Base-by-base conservation (phyloP, 768 basidiomycete species). In the Lactarius hengduanensis region DNA sequence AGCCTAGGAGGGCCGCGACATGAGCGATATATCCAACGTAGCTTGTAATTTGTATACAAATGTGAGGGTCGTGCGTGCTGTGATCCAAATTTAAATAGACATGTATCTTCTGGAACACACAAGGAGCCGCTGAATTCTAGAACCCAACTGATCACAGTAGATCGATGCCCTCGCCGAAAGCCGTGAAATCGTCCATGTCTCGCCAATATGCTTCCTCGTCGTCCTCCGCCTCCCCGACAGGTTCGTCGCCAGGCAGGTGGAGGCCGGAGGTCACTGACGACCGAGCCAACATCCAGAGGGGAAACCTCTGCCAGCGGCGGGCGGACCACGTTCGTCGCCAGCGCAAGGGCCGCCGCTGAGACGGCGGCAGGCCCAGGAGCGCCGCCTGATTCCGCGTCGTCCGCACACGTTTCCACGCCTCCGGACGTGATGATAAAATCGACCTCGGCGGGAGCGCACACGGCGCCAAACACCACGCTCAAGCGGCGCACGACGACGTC, bases 401-500 rank as follows among this genome's bases (percentile, higher is more conserved):
- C 61, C 3, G 10, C 18, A n/a, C 54, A 45, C 45, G 62, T 55
- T 57, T 69, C 56, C 11, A 95, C 77, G 9, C 93, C 94, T 26
- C 79, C 76, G 18, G 79, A 72, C 5, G 87, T 83, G 58, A 97
- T 81, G 65, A 93, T 80, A 69, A 89, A 96, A 74, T 97, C 93
- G 64, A 91, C 74, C 15, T 87, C 88, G 20, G 77, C 78, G 1
- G 88, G 82, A 0, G 78, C 71, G 0, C 77, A 77, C 16, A 89
- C 81, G 11, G 86, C 86, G 69, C 87, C 91, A 77, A 94, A 97
- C 10, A 97, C 80, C 59, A 96, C 80, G 64, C 86, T 86, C 62
- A 95, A 76, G 47, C 89, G 83, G 45, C 95, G 84, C 62, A 96
- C 80, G 28, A 90, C 77, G 20, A 82, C 81, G 0, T 81, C 70